phyloP scores from a whole-genome alignment of 345 rosid species.

The Nasturtium officinale region DNA sequence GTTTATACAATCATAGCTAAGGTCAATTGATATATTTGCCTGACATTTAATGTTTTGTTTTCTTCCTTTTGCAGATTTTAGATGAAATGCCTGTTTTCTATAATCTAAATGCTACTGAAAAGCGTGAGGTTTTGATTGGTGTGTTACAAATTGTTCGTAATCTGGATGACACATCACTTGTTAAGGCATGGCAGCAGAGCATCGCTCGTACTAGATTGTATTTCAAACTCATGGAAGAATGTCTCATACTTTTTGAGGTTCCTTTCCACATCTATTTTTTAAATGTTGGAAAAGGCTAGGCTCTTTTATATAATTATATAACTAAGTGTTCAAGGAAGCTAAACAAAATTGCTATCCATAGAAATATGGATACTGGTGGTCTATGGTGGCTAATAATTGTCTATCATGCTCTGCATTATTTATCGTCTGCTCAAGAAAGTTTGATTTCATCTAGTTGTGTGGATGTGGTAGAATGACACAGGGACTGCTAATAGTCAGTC shows the following conservation, averaged over 20 bases:
- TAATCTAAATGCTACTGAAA: conserved; percentile 89
- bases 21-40: conserved; percentile 11
- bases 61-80: conserved; percentile 70
- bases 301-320: not conserved
- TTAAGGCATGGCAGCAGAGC: conserved; percentile 99
- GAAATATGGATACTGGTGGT: conserved; percentile 8
- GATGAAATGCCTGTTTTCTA: conserved; percentile 99
- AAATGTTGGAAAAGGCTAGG: conserved; percentile 11
- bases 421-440: not conserved
- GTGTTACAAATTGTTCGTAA: conserved; percentile 92
- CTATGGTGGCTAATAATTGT: conserved; percentile 27
- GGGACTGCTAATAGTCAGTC: too few species aligned
- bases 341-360: conserved; percentile 5
- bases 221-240: conserved; percentile 98
- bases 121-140: conserved; percentile 94
- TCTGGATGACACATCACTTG: conserved; percentile 88
- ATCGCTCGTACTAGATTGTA: conserved; percentile 94
- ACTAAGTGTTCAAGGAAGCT: conserved; percentile 14
- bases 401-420: not conserved
- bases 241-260: conserved; percentile 95
- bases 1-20: conserved; percentile 9
- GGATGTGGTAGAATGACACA: conserved; percentile 7
- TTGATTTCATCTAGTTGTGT: conserved; percentile 19
- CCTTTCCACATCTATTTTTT: conserved; percentile 30
- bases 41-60: conserved; percentile 32